A percentile compares a stretch with the other conserved stretches of the same genome.
Evolutionary conservation across 139 green algal species (phyloP).

Genomic region (Deuterostichococcus epilithicus): DNA sequence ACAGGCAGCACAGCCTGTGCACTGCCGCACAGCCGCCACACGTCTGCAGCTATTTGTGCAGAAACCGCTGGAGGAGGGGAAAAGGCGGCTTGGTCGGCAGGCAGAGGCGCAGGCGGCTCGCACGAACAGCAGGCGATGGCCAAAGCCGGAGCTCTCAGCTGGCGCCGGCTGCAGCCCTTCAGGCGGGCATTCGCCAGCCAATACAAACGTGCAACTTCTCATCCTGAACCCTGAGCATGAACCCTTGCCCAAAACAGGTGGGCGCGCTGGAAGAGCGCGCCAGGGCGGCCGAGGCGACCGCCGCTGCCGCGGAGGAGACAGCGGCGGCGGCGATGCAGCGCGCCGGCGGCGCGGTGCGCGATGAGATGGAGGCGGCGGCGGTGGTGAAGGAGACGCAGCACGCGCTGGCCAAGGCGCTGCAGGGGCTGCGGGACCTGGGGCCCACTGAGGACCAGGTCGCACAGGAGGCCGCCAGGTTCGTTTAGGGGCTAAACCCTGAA

Average conservation of each 20-base stretch:
- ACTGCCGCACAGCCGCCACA: neutral
- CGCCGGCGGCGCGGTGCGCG: slow-evolving; percentile 70
- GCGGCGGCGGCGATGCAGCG: slow-evolving; percentile 69
- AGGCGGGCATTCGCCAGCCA: neutral
- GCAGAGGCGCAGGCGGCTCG: no score
- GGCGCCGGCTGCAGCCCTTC: neutral
- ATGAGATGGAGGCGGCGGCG: slow-evolving; percentile 69
- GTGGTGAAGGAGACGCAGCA: slow-evolving; percentile 57
- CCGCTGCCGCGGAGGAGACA: slow-evolving; percentile 50
- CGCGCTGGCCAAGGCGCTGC: slow-evolving; percentile 60
- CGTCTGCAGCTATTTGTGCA: neutral
- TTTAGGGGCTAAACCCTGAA: neutral
- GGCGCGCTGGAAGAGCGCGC: slow-evolving; percentile 16
- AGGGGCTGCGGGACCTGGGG: slow-evolving; percentile 45
- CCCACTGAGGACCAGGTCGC: neutral
- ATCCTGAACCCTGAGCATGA: neutral
- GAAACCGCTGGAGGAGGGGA: neutral
- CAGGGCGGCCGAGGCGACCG: slow-evolving; percentile 11
- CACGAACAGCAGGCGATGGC: no score
- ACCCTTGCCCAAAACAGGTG: slow-evolving; percentile 5
- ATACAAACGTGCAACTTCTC: neutral
- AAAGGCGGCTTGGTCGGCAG: no score
- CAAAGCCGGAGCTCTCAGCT: neutral
- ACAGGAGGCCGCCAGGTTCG: neutral
- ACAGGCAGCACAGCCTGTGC: neutral